A percentile compares a stretch with the other conserved stretches of the same genome.
These are phyloP conservation scores for Nothophaeocryptopus gaeumannii DNA, from an alignment of 2,329 filamentous ascomycete genomes.

Conservation along the genomic window DNA sequence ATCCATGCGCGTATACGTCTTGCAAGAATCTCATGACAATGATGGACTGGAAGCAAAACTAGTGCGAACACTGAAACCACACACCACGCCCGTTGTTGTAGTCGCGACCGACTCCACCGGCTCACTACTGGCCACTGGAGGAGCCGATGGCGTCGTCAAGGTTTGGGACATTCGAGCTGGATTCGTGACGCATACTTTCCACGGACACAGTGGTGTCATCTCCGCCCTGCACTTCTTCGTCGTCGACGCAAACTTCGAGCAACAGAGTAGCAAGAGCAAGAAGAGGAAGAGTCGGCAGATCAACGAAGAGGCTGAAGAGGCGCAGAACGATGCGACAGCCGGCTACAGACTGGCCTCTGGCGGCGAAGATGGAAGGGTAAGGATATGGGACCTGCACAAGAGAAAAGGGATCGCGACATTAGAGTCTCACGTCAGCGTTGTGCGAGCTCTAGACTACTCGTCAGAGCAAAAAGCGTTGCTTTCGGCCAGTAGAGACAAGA, in stretches of 20 bases:
- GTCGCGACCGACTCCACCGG: constrained; percentile 81
- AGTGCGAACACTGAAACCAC: constrained; percentile 79
- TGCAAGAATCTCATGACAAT: constrained; percentile 59
- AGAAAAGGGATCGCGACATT: constrained; percentile 72
- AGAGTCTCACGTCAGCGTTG: constrained; percentile 91
- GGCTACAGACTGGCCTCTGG: constrained; percentile 83
- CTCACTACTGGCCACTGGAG: constrained; percentile 86
- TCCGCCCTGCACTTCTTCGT: constrained; percentile 93
- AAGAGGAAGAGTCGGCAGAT: constrained; percentile 49
- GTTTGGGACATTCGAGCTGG: constrained; percentile 93
- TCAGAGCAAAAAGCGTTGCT: constrained; percentile 70
- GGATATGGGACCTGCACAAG: constrained; percentile 88
- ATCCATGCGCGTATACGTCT: constrained; percentile 85
- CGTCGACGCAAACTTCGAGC: constrained; percentile 28
- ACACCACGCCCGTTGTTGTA: constrained; percentile 84
- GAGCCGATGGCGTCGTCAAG: constrained; percentile 89
- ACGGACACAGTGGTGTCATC: constrained; percentile 85
- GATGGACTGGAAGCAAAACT: constrained; percentile 64
- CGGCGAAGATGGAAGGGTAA: constrained; percentile 88
- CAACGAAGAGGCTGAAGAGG: constrained; percentile 48
- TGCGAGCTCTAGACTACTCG: constrained; percentile 83
- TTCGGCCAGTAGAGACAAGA: constrained; percentile 88
- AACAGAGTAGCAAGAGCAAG: constrained; percentile 29
- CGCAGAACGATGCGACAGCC: constrained; percentile 50
- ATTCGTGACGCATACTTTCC: constrained; percentile 91